Evolutionary conservation across 345 rosid genomes (phyloP).

Genomic region (Aethionema arabicum): DNA sequence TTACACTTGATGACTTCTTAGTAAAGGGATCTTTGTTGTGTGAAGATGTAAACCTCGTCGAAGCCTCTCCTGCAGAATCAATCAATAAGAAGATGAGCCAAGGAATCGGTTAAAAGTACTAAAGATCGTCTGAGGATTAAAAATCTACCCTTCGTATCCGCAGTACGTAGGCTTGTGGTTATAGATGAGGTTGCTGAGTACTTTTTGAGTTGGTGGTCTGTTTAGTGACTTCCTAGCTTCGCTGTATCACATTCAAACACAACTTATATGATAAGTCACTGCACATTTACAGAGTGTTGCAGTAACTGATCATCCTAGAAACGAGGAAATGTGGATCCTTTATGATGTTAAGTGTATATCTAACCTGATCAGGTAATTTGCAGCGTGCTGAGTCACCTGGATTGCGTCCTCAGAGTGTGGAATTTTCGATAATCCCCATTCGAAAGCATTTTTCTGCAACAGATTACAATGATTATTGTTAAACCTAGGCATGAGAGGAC

Average conservation of each 20-base stretch:
- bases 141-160: conserved; percentile 79
- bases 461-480: neutral
- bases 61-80: conserved; percentile 62
- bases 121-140: neutral
- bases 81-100: conserved; percentile 10
- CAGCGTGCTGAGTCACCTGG: conserved; percentile 79
- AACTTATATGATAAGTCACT: neutral
- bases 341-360: conserved; percentile 19
- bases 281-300: neutral
- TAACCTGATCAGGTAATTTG: conserved; percentile 78
- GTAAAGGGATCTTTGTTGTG: conserved; percentile 36
- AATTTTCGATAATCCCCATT: conserved; percentile 73
- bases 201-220: conserved; percentile 59
- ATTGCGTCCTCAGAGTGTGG: conserved; percentile 93
- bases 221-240: conserved; percentile 84
- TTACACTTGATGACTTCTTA: conserved; percentile 6
- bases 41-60: conserved; percentile 84
- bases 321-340: neutral
- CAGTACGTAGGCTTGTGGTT: conserved; percentile 80
- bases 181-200: conserved; percentile 76
- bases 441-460: conserved; percentile 93
- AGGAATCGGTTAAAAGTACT: neutral
- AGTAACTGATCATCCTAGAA: too few species aligned
- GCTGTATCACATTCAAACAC: conserved; percentile 45
- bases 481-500: neutral